Percentiles rank a stretch among this genome's conserved stretches.
phyloP scores from a whole-genome alignment of 805 yeast genomes.

The Wickerhamiella slavikovae region DNA sequence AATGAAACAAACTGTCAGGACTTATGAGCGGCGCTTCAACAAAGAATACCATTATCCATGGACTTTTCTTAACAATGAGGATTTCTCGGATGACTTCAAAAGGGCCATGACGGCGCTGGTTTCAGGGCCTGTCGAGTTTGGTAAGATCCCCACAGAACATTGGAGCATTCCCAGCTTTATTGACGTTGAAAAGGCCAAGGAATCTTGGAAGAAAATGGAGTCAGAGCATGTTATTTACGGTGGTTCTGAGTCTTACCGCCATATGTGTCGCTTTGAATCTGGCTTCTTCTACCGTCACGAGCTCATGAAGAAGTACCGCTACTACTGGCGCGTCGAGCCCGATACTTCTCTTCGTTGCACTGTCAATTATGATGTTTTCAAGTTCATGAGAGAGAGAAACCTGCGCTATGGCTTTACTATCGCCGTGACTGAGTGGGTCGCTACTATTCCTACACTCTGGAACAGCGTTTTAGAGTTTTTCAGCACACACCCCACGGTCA shows the following conservation, averaged over 20 bases:
- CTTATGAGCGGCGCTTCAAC: constrained; percentile 50
- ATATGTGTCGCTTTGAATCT: constrained; percentile 65
- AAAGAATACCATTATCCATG: constrained; percentile 45
- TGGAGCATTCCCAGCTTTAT: constrained; percentile 56
- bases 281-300: constrained; percentile 53
- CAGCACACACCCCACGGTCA: constrained; percentile 25
- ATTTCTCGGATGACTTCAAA: constrained; percentile 37
- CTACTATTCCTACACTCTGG: constrained; percentile 49
- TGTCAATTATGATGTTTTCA: constrained; percentile 41
- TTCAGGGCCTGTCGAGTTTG: constrained; percentile 45
- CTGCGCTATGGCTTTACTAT: constrained; percentile 48
- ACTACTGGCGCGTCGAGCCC: constrained; percentile 66
- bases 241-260: constrained; percentile 38
- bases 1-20: constrained; percentile 37
- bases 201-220: constrained; percentile 25
- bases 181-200: constrained; percentile 29
- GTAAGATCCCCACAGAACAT: constrained; percentile 35
- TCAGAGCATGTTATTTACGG: constrained; percentile 33
- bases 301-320: constrained; percentile 35
- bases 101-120: constrained; percentile 26
- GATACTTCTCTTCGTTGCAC: constrained; percentile 42
- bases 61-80: constrained; percentile 56
- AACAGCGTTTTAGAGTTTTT: constrained; percentile 29
- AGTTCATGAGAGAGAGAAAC: constrained; percentile 31
- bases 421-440: constrained; percentile 38